phyloP scores from a whole-genome alignment of 192 early-diverging fungal species.

The Linnemannia zychae region DNA sequence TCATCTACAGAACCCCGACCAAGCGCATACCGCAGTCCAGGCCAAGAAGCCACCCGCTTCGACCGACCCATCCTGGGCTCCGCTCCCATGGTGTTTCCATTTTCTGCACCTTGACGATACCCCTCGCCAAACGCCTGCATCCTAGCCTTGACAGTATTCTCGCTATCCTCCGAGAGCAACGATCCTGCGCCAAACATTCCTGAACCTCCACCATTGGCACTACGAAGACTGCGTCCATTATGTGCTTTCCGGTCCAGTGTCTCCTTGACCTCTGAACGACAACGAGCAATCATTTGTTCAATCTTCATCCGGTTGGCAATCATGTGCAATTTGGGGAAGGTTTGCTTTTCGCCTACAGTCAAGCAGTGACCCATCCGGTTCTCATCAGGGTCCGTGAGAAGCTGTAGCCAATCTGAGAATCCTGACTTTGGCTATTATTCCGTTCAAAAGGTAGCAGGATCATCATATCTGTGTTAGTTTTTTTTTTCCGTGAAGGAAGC shows the following conservation, averaged over 20 bases:
- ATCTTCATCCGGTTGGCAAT: conserved; percentile 81
- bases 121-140: conserved; percentile 37
- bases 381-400: conserved; percentile 75
- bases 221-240: conserved; percentile 11
- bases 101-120: neutral
- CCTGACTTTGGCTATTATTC: conserved; percentile 67
- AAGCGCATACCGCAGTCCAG: conserved; percentile 31
- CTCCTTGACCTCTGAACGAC: conserved; percentile 40
- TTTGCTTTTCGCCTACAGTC: conserved; percentile 69
- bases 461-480: neutral
- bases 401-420: conserved; percentile 71
- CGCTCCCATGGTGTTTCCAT: neutral
- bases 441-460: neutral
- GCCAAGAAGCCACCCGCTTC: conserved; percentile 37
- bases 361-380: conserved; percentile 69
- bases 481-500: too few relatives aligned
- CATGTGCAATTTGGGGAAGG: conserved; percentile 85
- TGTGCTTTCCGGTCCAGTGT: conserved; percentile 35
- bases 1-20: conserved; percentile 38
- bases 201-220: neutral
- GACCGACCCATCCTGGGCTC: conserved; percentile 1
- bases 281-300: conserved; percentile 75
- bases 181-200: neutral
- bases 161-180: conserved; percentile 48
- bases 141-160: conserved; percentile 44